Evolutionary conservation across 768 basidiomycete genomes (phyloP), one percentile per base, ranked within the genome.

Genomic region (Candolleomyces efflorescens): DNA sequence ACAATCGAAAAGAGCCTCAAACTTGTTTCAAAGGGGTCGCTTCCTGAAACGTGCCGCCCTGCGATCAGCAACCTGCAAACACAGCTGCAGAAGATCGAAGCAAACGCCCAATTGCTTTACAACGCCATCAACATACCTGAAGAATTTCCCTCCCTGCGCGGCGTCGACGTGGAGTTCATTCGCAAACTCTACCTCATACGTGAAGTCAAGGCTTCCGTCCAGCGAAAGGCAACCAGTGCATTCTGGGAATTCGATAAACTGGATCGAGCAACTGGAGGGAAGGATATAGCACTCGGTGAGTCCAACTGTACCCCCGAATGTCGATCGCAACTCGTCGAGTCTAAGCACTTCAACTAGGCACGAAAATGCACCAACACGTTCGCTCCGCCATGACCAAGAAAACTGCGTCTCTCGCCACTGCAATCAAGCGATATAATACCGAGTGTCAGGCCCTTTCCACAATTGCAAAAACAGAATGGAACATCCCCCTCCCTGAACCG

Each of bases 161-260:
- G 62, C 9, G 48, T 73, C 6, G 60, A 66, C 18, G 50, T 71
- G 1, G 67, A 72, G 3, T 74, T 74, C 56, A 64, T 75, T 2
- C 58, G 59, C 2, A 66, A 60, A 0, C 68, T 78, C 0, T 54
- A 78, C 1, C 63, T 74, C 55, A 72, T 69, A 2, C 63, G 67
- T 0, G 73, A 77, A 58, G 63, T 75, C 27, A 79, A 78, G 57
- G 73, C 75, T n/a, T 75, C 71, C 51, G 73, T 77, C 5, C 58
- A 69, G 9, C 72, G 71, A 54, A 59, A 64, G 12, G 71, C 69
- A 0, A 66, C 75, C 11, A 65, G 67, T 0, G 67, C 66, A 13
- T 75, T 77, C 46, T 72, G 72, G 26, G 72, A 75, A 43, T 73
- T 71, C 69, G 73, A 77, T n/a, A 64, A 61, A 15, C 60, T 74